phyloP scores from a whole-genome alignment of 805 yeast species.

The Yamadazyma endophytica region DNA sequence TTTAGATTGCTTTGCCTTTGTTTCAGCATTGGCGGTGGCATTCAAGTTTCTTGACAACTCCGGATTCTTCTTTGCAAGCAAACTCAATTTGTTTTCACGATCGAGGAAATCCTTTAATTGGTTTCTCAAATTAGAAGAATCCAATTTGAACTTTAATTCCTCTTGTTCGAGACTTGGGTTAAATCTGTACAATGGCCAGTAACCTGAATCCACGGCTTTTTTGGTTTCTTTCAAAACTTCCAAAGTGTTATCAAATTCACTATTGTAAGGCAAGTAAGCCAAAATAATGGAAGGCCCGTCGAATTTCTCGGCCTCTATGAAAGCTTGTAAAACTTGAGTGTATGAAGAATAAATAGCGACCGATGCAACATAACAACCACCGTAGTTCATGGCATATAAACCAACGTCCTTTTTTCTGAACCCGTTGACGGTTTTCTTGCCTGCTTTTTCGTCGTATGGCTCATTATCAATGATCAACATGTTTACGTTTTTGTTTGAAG shows the following conservation, averaged over 20 bases:
- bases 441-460: conserved; percentile 45
- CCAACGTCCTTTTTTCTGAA: conserved; percentile 88
- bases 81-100: conserved; percentile 82
- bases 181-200: conserved; percentile 92
- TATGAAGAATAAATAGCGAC: conserved; percentile 92
- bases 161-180: conserved; percentile 56
- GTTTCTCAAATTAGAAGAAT: conserved; percentile 75
- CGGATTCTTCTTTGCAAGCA: conserved; percentile 69
- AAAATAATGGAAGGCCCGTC: conserved; percentile 89
- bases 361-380: conserved; percentile 86
- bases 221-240: conserved; percentile 82
- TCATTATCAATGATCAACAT: conserved; percentile 85
- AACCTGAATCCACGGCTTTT: conserved; percentile 86
- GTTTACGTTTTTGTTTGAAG: conserved; percentile 74
- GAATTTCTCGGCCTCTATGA: conserved; percentile 84
- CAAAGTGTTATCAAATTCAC: conserved; percentile 64
- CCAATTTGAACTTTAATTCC: conserved; percentile 67
- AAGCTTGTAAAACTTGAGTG: conserved; percentile 85
- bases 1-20: conserved; percentile 54
- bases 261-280: conserved; percentile 78
- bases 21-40: conserved; percentile 54
- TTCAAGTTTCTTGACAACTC: conserved; percentile 70
- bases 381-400: conserved; percentile 89
- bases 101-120: conserved; percentile 78
- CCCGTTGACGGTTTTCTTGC: conserved; percentile 30